These are phyloP conservation scores for Phaeotremella fagi DNA, from an alignment of 768 basidiomycete species.

Conservation along the genomic window DNA sequence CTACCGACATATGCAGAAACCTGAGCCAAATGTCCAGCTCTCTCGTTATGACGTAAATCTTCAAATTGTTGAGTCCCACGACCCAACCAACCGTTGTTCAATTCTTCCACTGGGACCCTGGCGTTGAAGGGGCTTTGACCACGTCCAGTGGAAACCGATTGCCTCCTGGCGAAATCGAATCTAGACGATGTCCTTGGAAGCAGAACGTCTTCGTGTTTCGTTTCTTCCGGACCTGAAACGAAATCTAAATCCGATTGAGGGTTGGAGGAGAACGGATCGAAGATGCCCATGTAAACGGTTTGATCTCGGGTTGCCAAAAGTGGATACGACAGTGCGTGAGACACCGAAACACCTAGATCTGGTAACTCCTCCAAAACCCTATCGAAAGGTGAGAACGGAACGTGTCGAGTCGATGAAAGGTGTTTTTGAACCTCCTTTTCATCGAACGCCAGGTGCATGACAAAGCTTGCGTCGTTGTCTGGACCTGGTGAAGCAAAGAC, in stretches of 20 bases:
- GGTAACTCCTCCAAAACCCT: slow-evolving; percentile 1
- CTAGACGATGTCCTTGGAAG: slow-evolving; percentile 31
- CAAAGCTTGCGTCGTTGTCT: neutral
- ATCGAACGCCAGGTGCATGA: neutral
- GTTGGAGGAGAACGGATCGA: slow-evolving; percentile 32
- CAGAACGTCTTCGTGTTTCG: slow-evolving; percentile 8
- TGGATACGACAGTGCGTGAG: neutral
- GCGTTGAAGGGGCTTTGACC: slow-evolving; percentile 34
- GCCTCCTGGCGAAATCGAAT: slow-evolving; percentile 39
- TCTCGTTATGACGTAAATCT: neutral
- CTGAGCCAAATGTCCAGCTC: neutral
- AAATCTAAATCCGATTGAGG: slow-evolving; percentile 4
- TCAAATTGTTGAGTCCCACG: neutral
- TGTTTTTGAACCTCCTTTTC: neutral
- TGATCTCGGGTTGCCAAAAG: neutral
- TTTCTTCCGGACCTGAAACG: neutral
- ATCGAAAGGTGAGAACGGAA: neutral
- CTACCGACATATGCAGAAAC: neutral
- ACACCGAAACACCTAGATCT: neutral
- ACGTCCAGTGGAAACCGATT: slow-evolving; percentile 8
- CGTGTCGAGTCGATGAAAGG: neutral
- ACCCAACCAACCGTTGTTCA: slow-evolving; percentile 13
- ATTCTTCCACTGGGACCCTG: slow-evolving; percentile 12
- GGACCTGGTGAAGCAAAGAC: neutral
- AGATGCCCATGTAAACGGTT: slow-evolving; percentile 10